Evolutionary conservation across 495 filamentous ascomycete species (phyloP), one percentile per base, ranked within the genome.

Genomic region (Trichodelitschia bisporula): DNA sequence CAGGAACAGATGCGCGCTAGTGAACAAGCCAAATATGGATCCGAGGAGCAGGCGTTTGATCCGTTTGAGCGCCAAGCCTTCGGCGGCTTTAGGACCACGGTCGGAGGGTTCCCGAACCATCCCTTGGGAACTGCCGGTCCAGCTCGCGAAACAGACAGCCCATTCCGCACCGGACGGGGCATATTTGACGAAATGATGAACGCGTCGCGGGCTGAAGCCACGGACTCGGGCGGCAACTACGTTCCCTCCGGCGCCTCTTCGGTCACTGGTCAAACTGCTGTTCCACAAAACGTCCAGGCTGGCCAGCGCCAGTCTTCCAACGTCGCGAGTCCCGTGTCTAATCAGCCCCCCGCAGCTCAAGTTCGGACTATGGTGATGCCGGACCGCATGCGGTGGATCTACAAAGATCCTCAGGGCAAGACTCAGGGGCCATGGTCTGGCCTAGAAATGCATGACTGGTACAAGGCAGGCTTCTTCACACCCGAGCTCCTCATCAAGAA

Each of bases 381-480:
- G 12, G 86, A 97, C 48, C 64, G 90, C 13, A 97, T 97, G 75
- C 65, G 83, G 39, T 97, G 86, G 86, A 84, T 91, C 18, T 97
- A 97, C 44, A 69, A 83, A 18, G 86, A 97, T 48, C 86, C 89
- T 3, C 74, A 84, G 47, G 82, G 84, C 24, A 69, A 72, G 27
- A 71, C 76, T 19, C 86, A 95, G 50, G 86, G 86, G 1, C 86
- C 86, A 3, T 97, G 80, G 58, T 89, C 77, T 23, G 86, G 86
- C 3, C 58, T 97, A 28, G 86, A 95, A 49, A 97, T 97, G 86
- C 83, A 97, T 43, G 86, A 97, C 42, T 97, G 86, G 86, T 97
- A 91, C 54, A 92, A 93, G 51, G 89, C 79, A 28, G 80, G 82
- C 26, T 97, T 93, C 57, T 97, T 97, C 53, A 86, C 79, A 6